These are phyloP conservation scores for Ramalina peruviana DNA, from an alignment of 495 filamentous ascomycete genomes.

Conservation along the genomic window DNA sequence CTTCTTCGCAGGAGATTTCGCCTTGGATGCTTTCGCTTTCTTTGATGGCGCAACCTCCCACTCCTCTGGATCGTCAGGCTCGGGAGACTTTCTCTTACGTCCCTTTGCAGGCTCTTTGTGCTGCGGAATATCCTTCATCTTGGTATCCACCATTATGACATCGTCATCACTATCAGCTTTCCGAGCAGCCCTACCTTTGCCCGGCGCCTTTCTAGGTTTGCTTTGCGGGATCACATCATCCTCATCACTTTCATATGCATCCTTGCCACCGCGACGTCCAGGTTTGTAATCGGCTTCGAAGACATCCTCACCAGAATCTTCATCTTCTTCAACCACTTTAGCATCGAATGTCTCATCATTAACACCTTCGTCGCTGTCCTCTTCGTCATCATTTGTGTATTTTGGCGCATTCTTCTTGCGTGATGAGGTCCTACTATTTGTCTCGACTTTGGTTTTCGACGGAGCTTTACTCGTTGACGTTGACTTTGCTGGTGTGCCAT, in stretches of 20 bases:
- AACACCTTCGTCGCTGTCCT: constrained; percentile 28
- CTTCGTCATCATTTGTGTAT: constrained; percentile 21
- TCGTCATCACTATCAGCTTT: constrained; percentile 24
- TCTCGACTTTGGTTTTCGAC: constrained; percentile 6
- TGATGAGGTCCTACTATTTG: constrained; percentile 17
- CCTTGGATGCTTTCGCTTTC: constrained; percentile 24
- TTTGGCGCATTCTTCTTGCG: constrained; percentile 22
- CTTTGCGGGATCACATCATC: constrained; percentile 30
- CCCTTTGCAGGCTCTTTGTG: constrained; percentile 22
- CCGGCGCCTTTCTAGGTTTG: constrained; percentile 1
- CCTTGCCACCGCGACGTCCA: constrained; percentile 40
- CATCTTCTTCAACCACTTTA: constrained; percentile 42
- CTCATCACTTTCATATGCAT: constrained; percentile 53
- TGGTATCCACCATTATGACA: constrained; percentile 32
- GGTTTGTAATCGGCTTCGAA: constrained; percentile 49
- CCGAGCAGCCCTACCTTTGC: not conserved
- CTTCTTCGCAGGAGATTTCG: constrained; percentile 24
- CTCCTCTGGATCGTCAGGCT: constrained; percentile 30
- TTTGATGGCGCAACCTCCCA: constrained; percentile 18
- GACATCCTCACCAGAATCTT: constrained; percentile 60
- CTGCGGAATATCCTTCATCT: constrained; percentile 12
- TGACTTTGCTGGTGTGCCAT: constrained; percentile 15
- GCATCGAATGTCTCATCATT: constrained; percentile 10
- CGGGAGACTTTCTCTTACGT: constrained; percentile 43
- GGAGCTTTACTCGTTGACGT: constrained; percentile 16